phyloP scores from a whole-genome alignment of 2,329 filamentous ascomycete species.

The Cordyceps sp. region DNA sequence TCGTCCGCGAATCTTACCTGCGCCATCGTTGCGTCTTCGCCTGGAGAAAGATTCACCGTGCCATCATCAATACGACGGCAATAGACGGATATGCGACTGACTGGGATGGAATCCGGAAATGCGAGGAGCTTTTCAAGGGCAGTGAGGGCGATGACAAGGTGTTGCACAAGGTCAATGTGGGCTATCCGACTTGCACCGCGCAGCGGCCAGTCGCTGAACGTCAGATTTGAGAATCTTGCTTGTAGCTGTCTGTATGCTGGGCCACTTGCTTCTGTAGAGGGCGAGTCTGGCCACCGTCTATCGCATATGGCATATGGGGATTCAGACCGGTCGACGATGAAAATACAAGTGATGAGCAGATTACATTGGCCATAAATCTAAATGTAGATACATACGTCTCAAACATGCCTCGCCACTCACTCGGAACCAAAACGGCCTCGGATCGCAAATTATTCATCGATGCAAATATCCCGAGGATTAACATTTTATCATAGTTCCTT shows the following conservation, averaged over 20 bases:
- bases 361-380: background rate
- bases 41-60: conserved; percentile 2
- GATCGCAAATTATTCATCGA: too few relatives aligned
- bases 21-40: conserved; percentile 2
- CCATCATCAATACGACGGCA: conserved; percentile 1
- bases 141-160: background rate
- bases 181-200: conserved; percentile 1
- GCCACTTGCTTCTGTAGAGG: too few relatives aligned
- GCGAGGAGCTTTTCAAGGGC: conserved; percentile 1
- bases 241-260: too few relatives aligned
- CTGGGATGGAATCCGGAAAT: conserved; percentile 1
- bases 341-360: background rate
- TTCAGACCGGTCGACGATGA: background rate
- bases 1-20: background rate
- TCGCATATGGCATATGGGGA: too few relatives aligned
- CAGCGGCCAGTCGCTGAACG: background rate
- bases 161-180: background rate
- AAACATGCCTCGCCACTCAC: too few relatives aligned
- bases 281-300: too few relatives aligned
- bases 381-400: too few relatives aligned
- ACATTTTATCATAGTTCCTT: too few relatives aligned
- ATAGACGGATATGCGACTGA: conserved; percentile 1
- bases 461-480: too few relatives aligned
- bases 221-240: too few relatives aligned
- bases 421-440: too few relatives aligned